Conservation (phyloP, 345 rosid genomes). For the Eucalyptus tenuipes region DNA sequence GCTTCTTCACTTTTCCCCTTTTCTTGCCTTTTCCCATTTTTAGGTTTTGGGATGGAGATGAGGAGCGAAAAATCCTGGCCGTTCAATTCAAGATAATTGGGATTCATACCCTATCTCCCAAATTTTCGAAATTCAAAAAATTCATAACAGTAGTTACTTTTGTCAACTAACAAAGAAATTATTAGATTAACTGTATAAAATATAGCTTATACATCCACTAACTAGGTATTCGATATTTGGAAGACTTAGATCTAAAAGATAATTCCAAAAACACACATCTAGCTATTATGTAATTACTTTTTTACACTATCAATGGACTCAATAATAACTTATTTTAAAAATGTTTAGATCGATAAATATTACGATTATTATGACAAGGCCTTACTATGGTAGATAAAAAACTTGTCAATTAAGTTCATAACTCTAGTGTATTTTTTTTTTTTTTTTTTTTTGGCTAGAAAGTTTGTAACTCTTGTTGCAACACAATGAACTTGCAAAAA, state of each 20-base stretch:
- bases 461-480: not conserved
- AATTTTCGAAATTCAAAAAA: not conserved
- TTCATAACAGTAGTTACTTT: not conserved
- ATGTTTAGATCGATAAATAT: not conserved
- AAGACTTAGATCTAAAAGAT: not conserved
- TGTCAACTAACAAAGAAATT: not conserved
- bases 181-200: not conserved
- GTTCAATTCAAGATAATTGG: not conserved
- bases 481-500: not conserved
- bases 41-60: not conserved
- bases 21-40: not conserved
- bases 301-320: not conserved
- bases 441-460: not conserved
- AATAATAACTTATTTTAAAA: not conserved
- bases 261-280: not conserved
- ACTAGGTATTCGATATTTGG: not conserved
- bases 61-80: not conserved
- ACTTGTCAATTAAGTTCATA: not conserved
- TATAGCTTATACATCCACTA: not conserved
- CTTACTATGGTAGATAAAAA: not conserved
- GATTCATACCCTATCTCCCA: not conserved
- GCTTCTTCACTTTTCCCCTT: not conserved
- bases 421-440: no score
- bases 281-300: not conserved
- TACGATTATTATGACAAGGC: rapidly evolving